A percentile compares a stretch with the other conserved stretches of the same genome.
Conservation (phyloP, 345 rosid species). For the Xanthoceras sorbifolium region DNA sequence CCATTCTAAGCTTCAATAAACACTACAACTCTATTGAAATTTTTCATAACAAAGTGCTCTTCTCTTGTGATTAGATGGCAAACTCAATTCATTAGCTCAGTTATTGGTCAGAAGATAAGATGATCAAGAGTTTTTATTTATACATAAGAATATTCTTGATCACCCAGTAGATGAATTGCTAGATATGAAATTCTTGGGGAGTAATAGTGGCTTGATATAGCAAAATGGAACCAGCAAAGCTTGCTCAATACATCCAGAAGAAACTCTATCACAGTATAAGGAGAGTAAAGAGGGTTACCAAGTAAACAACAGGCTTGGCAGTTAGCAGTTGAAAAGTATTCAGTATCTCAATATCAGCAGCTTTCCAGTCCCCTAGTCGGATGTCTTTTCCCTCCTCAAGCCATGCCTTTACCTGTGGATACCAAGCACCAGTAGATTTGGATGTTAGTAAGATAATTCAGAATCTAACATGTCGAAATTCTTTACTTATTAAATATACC, state of each 20-base stretch:
- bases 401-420: constrained; percentile 74
- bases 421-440: constrained; percentile 19
- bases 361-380: constrained; percentile 96
- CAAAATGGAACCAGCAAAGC: not conserved
- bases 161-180: not conserved
- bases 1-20: not conserved
- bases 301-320: constrained; percentile 96
- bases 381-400: constrained; percentile 83
- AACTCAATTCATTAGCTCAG: not conserved
- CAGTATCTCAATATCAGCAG: constrained; percentile 90
- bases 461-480: not conserved
- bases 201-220: not conserved
- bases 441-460: not conserved
- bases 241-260: not conserved
- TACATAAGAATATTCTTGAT: not conserved
- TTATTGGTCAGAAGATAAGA: not conserved
- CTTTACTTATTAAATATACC: not conserved
- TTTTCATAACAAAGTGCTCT: not conserved
- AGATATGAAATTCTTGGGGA: not conserved
- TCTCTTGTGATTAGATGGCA: not conserved
- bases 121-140: not conserved
- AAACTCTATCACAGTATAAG: not conserved
- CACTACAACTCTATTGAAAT: not conserved
- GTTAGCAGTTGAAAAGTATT: constrained; percentile 94
- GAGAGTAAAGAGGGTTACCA: constrained; percentile 44